Evolutionary conservation across 805 yeast species (phyloP).

Genomic region (Blastobotrys terrestris): DNA sequence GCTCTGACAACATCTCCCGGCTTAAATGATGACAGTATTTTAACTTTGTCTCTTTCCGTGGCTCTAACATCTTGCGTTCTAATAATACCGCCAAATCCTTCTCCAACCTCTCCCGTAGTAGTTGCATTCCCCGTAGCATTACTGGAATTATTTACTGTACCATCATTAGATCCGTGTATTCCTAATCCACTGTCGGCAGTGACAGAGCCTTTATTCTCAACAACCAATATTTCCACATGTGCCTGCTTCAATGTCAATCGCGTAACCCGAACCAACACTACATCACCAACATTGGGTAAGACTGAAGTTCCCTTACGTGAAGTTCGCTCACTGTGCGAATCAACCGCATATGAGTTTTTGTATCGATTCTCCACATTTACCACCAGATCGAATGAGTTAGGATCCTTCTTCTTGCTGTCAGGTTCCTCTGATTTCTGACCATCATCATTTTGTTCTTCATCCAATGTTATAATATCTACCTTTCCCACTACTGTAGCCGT

Average conservation of each 20-base stretch:
- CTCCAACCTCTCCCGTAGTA: constrained; percentile 57
- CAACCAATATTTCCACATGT: constrained; percentile 64
- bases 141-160: constrained; percentile 24
- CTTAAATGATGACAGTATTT: constrained; percentile 66
- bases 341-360: constrained; percentile 16
- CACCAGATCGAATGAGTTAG: constrained; percentile 10
- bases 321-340: constrained; percentile 11
- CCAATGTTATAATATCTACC: constrained; percentile 28
- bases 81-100: constrained; percentile 79
- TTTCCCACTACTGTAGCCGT: constrained; percentile 58
- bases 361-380: constrained; percentile 24
- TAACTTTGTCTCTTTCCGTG: constrained; percentile 84
- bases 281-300: constrained; percentile 77
- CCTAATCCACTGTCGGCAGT: constrained; percentile 64
- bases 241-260: constrained; percentile 66
- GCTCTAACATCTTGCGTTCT: constrained; percentile 84
- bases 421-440: constrained; percentile 22
- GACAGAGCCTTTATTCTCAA: constrained; percentile 54
- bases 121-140: constrained; percentile 19
- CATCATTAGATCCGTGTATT: constrained; percentile 39
- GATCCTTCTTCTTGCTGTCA: constrained; percentile 13
- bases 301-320: constrained; percentile 17
- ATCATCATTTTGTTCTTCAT: constrained; percentile 12
- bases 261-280: constrained; percentile 70
- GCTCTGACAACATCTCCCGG: constrained; percentile 95